Percentiles rank a stretch among this genome's conserved stretches.
phyloP scores from a whole-genome alignment of 306 rosid species.

The Elaeagnus macrophylla region DNA sequence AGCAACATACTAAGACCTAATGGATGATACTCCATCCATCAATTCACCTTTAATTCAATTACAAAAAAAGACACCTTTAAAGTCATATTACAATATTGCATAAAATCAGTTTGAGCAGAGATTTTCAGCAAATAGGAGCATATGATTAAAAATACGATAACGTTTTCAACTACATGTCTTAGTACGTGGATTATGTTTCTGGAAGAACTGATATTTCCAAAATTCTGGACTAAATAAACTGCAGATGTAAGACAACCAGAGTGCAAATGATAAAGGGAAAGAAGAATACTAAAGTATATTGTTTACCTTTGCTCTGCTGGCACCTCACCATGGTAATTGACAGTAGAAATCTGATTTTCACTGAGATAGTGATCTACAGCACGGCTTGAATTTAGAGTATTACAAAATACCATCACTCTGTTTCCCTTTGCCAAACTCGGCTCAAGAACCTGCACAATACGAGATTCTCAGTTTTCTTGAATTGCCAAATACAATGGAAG shows the following conservation, averaged over 20 bases:
- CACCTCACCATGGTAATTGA: conserved; percentile 95
- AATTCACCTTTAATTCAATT: no score
- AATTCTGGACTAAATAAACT: background rate
- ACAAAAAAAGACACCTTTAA: no score
- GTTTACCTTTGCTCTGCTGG: conserved; percentile 85
- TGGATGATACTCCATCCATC: no score
- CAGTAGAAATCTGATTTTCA: conserved; percentile 71
- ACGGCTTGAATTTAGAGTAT: conserved; percentile 88
- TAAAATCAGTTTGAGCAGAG: background rate
- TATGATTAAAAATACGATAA: background rate
- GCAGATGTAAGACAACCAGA: background rate
- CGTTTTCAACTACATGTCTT: background rate
- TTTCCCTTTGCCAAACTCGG: conserved; percentile 91
- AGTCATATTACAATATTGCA: no score
- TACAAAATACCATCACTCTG: conserved; percentile 93
- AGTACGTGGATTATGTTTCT: background rate
- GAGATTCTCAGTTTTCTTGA: background rate
- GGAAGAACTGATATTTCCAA: background rate
- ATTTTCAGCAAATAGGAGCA: background rate
- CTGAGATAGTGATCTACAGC: conserved; percentile 94
- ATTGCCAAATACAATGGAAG: no score
- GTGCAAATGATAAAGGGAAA: background rate
- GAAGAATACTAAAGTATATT: conserved; percentile 4
- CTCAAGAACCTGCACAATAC: conserved; percentile 69
- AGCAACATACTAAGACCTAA: no score